Conservation (phyloP, 345 rosid species). For the Ceriops tagal region DNA sequence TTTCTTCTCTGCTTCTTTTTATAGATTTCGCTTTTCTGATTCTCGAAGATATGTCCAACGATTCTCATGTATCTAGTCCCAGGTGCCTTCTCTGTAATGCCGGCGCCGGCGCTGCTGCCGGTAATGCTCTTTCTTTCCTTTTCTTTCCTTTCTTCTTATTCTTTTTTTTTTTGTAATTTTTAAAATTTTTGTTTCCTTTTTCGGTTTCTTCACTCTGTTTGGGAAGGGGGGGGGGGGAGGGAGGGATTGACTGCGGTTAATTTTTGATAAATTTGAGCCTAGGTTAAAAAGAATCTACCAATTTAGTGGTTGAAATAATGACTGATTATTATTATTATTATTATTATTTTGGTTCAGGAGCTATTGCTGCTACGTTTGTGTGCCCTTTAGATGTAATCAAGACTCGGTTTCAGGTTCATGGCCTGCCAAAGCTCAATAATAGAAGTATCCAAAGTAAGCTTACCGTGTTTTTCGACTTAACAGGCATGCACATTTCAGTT, state of each 20-base stretch:
- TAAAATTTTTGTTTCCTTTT: no score
- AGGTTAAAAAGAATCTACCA: no score
- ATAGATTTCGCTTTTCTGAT: constrained; percentile 9
- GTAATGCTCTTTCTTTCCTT: constrained; percentile 22
- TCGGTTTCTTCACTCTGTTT: no score
- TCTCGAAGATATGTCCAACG: constrained; percentile 44
- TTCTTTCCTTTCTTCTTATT: not conserved
- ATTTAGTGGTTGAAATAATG: no score
- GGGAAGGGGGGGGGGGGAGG: no score
- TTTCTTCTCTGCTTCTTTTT: constrained; percentile 13
- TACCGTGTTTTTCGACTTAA: not conserved
- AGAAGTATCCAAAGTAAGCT: constrained; percentile 46
- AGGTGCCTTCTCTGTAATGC: constrained; percentile 72
- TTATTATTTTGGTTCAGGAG: constrained; percentile 37
- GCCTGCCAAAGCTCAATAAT: constrained; percentile 48
- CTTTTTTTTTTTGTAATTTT: no score
- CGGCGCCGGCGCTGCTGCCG: constrained; percentile 90
- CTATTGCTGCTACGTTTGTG: constrained; percentile 82
- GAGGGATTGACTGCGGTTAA: not conserved
- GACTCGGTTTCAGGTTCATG: constrained; percentile 91
- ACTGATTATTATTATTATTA: no score
- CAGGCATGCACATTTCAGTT: no score
- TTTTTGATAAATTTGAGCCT: not conserved
- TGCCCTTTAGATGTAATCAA: constrained; percentile 90
- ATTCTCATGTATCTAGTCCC: constrained; percentile 54